Conservation (phyloP, 257 asterid species). For the Vinca minor region DNA sequence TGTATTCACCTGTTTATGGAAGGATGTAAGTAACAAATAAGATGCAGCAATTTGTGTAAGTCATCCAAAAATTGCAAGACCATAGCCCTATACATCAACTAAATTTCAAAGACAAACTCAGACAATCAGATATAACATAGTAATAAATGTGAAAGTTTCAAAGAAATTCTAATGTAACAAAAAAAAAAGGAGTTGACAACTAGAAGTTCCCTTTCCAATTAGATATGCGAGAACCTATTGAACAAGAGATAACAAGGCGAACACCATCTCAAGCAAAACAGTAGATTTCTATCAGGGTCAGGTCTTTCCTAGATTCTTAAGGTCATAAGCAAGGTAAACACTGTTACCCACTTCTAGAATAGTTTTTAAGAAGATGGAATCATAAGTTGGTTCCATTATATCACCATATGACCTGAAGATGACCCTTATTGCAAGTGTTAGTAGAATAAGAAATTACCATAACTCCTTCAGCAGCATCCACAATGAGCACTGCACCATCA, state of each 20-base stretch:
- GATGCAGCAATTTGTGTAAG: neutral
- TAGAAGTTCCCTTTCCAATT: neutral
- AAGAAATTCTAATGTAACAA: neutral
- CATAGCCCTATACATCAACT: neutral
- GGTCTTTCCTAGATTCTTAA: neutral
- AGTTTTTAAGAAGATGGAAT: neutral
- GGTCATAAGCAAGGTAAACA: neutral
- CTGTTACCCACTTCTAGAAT: neutral
- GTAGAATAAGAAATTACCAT: conserved; percentile 45
- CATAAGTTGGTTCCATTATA: too few species aligned
- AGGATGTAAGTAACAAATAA: neutral
- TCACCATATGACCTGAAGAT: neutral
- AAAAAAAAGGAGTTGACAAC: neutral
- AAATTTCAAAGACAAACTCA: neutral
- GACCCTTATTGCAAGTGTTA: conserved; percentile 1
- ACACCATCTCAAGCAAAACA: neutral
- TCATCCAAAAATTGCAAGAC: neutral
- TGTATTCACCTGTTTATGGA: conserved; percentile 59
- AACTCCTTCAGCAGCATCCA: conserved; percentile 97
- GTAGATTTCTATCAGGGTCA: neutral
- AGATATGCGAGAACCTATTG: neutral
- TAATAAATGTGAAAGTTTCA: neutral
- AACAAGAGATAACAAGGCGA: neutral
- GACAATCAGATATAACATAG: neutral
- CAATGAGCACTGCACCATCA: conserved; percentile 94